Evolutionary conservation across 2,329 filamentous ascomycete species (phyloP).

Genomic region (Colletotrichum destructivum): DNA sequence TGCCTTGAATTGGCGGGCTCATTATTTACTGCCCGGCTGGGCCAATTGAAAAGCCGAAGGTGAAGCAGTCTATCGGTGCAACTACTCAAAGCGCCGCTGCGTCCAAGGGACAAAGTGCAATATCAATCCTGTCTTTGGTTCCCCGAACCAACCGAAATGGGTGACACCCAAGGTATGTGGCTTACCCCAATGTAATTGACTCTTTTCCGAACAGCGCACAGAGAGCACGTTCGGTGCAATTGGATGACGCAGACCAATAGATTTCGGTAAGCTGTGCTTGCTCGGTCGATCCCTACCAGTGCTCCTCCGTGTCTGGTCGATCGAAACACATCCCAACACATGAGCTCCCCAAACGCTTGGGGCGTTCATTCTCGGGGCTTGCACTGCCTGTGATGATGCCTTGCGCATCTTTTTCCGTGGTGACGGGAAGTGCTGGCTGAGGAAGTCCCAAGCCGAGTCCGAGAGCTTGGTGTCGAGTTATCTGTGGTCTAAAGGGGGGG

Average conservation of each 20-base stretch:
- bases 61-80: conserved; percentile 1
- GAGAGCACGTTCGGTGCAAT: not conserved
- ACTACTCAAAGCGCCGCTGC: not conserved
- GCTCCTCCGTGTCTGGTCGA: not conserved
- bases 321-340: not conserved
- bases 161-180: not conserved
- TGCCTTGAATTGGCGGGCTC: not conserved
- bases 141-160: not conserved
- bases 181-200: not conserved
- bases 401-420: not conserved
- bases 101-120: not conserved
- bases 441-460: not conserved
- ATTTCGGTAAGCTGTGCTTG: not conserved
- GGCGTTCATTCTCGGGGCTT: not conserved
- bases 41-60: not conserved
- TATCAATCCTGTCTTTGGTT: not conserved
- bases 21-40: not conserved
- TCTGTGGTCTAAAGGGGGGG: not conserved
- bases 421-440: not conserved
- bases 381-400: not conserved
- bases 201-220: not conserved
- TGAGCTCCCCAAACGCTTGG: not conserved
- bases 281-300: not conserved
- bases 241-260: not conserved
- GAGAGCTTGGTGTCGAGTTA: not conserved